Evolutionary conservation across 2,329 filamentous ascomycete genomes (phyloP), one percentile per base, ranked within the genome.

Genomic region (Aspergillus jensenii): DNA sequence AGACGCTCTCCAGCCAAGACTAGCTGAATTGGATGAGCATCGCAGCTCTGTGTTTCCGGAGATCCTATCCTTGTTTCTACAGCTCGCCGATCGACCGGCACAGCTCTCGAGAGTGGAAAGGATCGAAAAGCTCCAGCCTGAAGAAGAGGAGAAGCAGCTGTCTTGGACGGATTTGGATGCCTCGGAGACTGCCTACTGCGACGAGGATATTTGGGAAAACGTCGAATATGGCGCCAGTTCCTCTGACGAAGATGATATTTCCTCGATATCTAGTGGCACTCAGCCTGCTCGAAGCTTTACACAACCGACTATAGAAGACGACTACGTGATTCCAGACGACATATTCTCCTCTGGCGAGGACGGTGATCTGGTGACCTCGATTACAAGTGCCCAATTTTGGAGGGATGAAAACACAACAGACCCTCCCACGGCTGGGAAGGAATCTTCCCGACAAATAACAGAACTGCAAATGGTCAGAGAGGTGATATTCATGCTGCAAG

Each of bases 401-500:
- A 74, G 63, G 52, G 48, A 63, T 2, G 67, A 70, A 31, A 66
- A 71, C 48, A 43, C 65, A n/a, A 8, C 35, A 6, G 43, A 45
- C 23, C 14, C 56, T n/a, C 23, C 55, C n/a, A 54, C 65, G 40
- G 56, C 56, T 11, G 62, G 62, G 15, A 62, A 56, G 23, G 56
- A 62, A 37, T 55, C 66, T 27, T 68, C 68, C 58, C 65, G 69
- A 27, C 59, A 61, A 15, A 78, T 93, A 6, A 84, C 89, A 0
- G 93, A 96, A 70, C 78, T 90, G 1, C 87, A 93, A 62, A 79
- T 87, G 11, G 77, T 93, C 25, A 85, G 91, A 48, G 92, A 98
- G 68, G 84, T 86, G 0, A 78, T 97, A 0, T 93, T 91, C 67
- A 96, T 97, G 90, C 82, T 98, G 0, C 84, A 86, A 54, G 93